Percentiles rank a stretch among this genome's conserved stretches.
Conservation (phyloP, 495 filamentous ascomycete genomes). For the Penicillium cinerascens region DNA sequence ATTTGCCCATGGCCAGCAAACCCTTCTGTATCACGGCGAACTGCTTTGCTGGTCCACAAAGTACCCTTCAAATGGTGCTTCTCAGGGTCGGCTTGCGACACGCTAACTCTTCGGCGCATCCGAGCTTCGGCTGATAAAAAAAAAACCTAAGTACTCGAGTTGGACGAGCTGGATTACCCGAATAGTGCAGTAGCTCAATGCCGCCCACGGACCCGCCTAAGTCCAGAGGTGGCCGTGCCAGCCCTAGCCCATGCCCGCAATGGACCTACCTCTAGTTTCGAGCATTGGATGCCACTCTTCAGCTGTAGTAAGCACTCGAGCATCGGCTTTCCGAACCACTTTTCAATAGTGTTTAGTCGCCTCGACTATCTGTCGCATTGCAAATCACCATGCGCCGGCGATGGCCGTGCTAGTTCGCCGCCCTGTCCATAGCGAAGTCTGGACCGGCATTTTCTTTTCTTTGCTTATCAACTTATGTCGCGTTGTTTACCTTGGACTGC, state of each 20-base stretch:
- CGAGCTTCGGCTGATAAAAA: not conserved
- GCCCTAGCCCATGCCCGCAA: not conserved
- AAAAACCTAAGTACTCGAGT: not conserved
- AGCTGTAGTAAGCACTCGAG: not conserved
- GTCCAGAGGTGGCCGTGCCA: not conserved
- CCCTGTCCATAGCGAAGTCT: not conserved
- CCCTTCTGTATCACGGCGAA: not conserved
- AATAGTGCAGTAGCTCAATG: not conserved
- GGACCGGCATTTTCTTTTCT: not conserved
- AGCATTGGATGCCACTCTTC: not conserved
- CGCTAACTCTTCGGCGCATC: not conserved
- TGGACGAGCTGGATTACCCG: not conserved
- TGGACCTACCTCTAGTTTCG: not conserved
- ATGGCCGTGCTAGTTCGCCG: slow-evolving; percentile 1
- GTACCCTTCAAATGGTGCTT: not conserved
- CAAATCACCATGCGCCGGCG: not conserved
- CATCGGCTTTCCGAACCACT: not conserved
- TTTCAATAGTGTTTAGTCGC: not conserved
- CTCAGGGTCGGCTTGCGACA: not conserved
- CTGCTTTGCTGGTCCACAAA: not conserved
- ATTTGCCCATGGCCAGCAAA: not conserved
- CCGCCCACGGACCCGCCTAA: not conserved
- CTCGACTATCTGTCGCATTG: not conserved
- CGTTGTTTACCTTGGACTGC: not conserved
- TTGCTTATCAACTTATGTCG: not conserved